Evolutionary conservation across 495 filamentous ascomycete genomes (phyloP).

Genomic region (Friedmanniomyces simplex): DNA sequence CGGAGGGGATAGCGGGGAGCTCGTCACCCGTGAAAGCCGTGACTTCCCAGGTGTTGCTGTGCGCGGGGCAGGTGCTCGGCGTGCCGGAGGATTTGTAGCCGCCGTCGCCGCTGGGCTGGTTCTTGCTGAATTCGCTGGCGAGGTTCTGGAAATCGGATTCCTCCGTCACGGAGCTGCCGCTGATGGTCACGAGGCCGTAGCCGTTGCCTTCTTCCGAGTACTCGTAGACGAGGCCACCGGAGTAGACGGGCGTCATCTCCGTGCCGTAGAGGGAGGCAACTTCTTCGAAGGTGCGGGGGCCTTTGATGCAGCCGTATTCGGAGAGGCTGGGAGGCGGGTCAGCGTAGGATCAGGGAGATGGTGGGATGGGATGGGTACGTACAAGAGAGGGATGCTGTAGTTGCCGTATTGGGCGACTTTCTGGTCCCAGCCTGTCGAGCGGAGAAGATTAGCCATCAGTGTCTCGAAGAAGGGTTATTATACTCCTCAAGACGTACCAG

Average conservation of each 20-base stretch:
- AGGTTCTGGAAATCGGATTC: constrained; percentile 58
- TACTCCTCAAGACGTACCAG: constrained; percentile 35
- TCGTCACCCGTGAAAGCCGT: constrained; percentile 37
- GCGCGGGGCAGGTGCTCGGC: constrained; percentile 56
- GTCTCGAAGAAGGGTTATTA: no score
- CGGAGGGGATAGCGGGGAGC: constrained; percentile 66
- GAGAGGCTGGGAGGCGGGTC: constrained; percentile 48
- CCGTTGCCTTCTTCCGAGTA: constrained; percentile 69
- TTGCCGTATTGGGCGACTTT: constrained; percentile 87
- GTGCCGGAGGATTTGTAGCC: constrained; percentile 60
- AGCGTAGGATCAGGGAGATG: background rate
- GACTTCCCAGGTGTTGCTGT: constrained; percentile 66
- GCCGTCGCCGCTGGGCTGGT: constrained; percentile 63
- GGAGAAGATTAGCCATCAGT: no score
- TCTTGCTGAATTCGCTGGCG: constrained; percentile 50
- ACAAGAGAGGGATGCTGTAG: constrained; percentile 86
- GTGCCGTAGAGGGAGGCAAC: constrained; percentile 66
- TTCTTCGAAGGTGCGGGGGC: constrained; percentile 72
- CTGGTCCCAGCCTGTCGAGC: constrained; percentile 54
- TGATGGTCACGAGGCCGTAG: constrained; percentile 70
- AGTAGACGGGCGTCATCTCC: constrained; percentile 87
- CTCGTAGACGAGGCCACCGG: constrained; percentile 92
- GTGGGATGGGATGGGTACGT: constrained; percentile 15
- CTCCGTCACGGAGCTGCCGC: constrained; percentile 44
- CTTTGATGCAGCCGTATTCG: constrained; percentile 83